A percentile compares a stretch with the other conserved stretches of the same genome.
Conservation (phyloP, 2,329 filamentous ascomycete species). For the Aspergillus aculeatus region DNA sequence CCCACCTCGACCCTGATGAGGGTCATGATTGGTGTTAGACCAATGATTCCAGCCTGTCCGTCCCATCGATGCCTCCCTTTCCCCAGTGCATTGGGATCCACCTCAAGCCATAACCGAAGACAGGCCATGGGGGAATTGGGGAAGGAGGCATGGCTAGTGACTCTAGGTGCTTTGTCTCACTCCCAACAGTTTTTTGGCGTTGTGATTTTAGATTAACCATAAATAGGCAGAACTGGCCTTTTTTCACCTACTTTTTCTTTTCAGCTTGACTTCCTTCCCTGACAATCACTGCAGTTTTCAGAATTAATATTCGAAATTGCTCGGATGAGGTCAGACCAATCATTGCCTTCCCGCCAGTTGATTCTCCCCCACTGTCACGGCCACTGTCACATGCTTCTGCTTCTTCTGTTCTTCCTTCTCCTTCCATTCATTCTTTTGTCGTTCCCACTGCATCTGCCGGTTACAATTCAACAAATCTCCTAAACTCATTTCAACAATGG, state of each 20-base stretch:
- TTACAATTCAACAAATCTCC: background rate
- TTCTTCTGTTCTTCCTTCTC: conserved; percentile 9
- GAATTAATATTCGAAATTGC: background rate
- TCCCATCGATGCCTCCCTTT: background rate
- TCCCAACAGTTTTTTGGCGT: conserved; percentile 2
- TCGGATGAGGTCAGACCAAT: conserved; percentile 17
- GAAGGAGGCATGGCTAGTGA: conserved; percentile 2
- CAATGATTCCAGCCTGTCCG: background rate
- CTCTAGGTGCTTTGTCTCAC: background rate
- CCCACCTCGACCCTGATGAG: background rate
- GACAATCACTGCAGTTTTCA: background rate
- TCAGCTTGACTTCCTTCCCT: background rate
- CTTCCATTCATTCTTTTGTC: conserved; percentile 25
- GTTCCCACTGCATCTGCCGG: conserved; percentile 8
- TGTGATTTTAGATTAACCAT: background rate
- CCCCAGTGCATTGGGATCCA: conserved; percentile 3
- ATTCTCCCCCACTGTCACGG: conserved; percentile 10
- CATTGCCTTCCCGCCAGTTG: conserved; percentile 12
- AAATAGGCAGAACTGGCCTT: background rate
- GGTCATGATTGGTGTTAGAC: conserved; percentile 1
- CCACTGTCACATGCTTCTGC: conserved; percentile 21
- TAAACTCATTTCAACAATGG: conserved; percentile 29
- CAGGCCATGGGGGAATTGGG: background rate
- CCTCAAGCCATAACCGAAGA: background rate
- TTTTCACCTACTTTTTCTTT: background rate